These are phyloP conservation scores for Entomophthora muscae DNA, from an alignment of 371 early-diverging fungal species.

Conservation along the genomic window DNA sequence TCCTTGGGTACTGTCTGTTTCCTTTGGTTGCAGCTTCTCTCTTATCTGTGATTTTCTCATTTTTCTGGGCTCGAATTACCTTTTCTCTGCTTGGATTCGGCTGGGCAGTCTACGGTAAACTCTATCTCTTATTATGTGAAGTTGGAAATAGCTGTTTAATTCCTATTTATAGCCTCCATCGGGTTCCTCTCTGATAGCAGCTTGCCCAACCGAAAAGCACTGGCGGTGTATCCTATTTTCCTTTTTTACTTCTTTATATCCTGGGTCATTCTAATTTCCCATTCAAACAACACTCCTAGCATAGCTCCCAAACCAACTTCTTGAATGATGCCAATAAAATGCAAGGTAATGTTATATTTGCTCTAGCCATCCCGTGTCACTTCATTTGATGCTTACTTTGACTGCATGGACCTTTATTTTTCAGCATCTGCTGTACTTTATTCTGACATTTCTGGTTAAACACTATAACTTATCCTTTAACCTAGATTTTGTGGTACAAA, in stretches of 20 bases:
- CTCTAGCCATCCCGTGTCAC: too few relatives aligned
- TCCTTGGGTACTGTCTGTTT: slow-evolving; percentile 89
- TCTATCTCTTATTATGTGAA: not conserved
- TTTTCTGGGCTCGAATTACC: slow-evolving; percentile 46
- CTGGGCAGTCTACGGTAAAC: slow-evolving; percentile 68
- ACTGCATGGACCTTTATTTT: too few relatives aligned
- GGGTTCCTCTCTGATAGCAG: slow-evolving; percentile 71
- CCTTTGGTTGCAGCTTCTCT: slow-evolving; percentile 68
- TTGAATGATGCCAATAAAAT: too few relatives aligned
- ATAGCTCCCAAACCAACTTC: too few relatives aligned
- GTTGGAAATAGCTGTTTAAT: not conserved
- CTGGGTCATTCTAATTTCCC: slow-evolving; percentile 71
- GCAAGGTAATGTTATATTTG: too few relatives aligned
- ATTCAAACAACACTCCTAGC: slow-evolving; percentile 10
- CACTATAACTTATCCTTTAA: too few relatives aligned
- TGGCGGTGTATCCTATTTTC: slow-evolving; percentile 83
- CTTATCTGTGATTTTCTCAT: slow-evolving; percentile 38
- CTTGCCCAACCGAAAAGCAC: slow-evolving; percentile 55
- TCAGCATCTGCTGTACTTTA: too few relatives aligned
- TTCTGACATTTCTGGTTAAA: too few relatives aligned
- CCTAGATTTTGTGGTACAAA: too few relatives aligned
- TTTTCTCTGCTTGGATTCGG: slow-evolving; percentile 48
- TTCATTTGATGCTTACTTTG: too few relatives aligned
- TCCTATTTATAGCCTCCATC: slow-evolving; percentile 42
- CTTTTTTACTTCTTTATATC: slow-evolving; percentile 82